These are phyloP conservation scores for Meripilus lineatus DNA, from an alignment of 1,284 basidiomycete genomes.

Conservation along the genomic window DNA sequence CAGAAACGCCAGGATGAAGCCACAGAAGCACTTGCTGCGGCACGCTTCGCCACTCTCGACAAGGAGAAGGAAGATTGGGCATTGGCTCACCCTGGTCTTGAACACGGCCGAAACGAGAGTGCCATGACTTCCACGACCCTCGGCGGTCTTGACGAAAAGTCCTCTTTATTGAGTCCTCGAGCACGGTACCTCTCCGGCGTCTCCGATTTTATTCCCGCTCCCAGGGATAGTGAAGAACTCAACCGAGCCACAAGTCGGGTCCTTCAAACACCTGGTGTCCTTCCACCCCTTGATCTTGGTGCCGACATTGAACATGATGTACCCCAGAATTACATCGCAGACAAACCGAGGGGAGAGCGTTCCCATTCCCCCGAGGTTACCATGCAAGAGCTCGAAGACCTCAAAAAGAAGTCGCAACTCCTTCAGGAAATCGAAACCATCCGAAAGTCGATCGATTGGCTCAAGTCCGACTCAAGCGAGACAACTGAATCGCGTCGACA, in stretches of 20 bases:
- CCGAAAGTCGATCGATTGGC: constrained; percentile 67
- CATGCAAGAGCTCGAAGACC: constrained; percentile 47
- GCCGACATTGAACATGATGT: constrained; percentile 67
- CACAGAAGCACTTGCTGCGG: constrained; percentile 72
- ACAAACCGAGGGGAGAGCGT: too few species aligned
- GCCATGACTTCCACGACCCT: constrained; percentile 40
- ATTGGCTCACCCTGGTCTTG: constrained; percentile 68
- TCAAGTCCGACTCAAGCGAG: constrained; percentile 62
- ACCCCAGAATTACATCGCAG: constrained; percentile 57
- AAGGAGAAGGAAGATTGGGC: constrained; percentile 86
- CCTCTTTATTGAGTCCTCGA: constrained; percentile 46
- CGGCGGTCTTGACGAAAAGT: constrained; percentile 40
- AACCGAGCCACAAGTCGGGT: constrained; percentile 43
- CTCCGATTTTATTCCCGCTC: constrained; percentile 67
- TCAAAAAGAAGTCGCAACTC: constrained; percentile 64
- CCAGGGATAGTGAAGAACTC: constrained; percentile 53
- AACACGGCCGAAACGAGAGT: constrained; percentile 61
- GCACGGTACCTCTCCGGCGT: constrained; percentile 57
- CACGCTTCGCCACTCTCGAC: constrained; percentile 61
- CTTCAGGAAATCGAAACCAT: constrained; percentile 74
- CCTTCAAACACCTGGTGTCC: constrained; percentile 53
- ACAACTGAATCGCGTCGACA: constrained; percentile 56
- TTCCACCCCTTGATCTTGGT: constrained; percentile 73
- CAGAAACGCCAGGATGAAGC: constrained; percentile 70
- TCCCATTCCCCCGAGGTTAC: constrained; percentile 20